phyloP scores from a whole-genome alignment of 306 rosid species.

The Medicago lupulina region DNA sequence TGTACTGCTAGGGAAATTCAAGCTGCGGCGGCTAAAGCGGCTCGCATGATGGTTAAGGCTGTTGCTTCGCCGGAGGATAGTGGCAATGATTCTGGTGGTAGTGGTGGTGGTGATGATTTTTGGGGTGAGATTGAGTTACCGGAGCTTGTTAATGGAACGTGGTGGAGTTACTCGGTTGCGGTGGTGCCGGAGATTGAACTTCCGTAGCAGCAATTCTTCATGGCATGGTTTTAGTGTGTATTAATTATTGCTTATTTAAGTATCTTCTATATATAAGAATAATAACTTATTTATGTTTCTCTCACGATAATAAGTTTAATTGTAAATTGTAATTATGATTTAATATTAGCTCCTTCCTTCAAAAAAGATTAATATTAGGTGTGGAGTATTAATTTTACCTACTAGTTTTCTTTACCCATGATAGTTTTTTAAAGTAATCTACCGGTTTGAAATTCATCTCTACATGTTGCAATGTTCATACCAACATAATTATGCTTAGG shows the following conservation, averaged over 20 bases:
- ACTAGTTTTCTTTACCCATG: too few species aligned
- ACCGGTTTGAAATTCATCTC: too few species aligned
- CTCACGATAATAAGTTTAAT: neutral
- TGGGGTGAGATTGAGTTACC: slow-evolving; percentile 90
- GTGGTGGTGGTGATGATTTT: slow-evolving; percentile 58
- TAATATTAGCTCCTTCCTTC: neutral
- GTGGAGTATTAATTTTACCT: too few species aligned
- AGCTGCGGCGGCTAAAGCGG: slow-evolving; percentile 81
- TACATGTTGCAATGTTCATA: too few species aligned
- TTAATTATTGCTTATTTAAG: slow-evolving; percentile 6
- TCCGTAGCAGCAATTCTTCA: slow-evolving; percentile 41
- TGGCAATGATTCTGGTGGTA: slow-evolving; percentile 12
- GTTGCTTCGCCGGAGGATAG: slow-evolving; percentile 27
- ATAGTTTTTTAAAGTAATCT: too few species aligned
- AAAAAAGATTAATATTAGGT: too few species aligned
- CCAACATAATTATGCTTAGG: too few species aligned
- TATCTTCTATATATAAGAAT: neutral
- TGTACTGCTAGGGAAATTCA: slow-evolving; percentile 71
- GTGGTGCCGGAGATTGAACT: slow-evolving; percentile 48
- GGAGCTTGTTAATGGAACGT: slow-evolving; percentile 58
- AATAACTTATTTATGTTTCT: neutral
- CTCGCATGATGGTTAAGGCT: slow-evolving; percentile 49
- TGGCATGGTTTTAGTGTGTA: slow-evolving; percentile 48
- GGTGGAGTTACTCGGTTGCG: slow-evolving; percentile 40
- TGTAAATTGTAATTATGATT: neutral